Evolutionary conservation across 306 rosid species (phyloP), one percentile per base, ranked within the genome.

Genomic region (Sesbania bispinosa): DNA sequence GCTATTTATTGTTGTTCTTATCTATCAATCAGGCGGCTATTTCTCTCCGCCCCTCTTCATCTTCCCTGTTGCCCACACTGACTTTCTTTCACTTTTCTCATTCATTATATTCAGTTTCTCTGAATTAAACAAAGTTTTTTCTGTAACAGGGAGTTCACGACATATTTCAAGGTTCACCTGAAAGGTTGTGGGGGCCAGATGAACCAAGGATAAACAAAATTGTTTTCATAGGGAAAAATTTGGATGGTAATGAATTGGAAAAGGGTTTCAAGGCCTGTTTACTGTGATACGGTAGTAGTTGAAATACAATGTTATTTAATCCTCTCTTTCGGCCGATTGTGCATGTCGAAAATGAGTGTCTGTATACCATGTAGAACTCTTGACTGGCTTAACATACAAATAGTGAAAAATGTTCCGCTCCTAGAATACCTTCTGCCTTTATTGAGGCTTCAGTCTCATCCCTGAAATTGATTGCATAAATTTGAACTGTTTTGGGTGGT

Each of bases 131-230:
- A 5, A 61, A 8, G 15, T 9, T 33, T 71, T 77, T 59, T 71
- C 43, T 69, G 76, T 62, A 62, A 72, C 88, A 94, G 98, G 98
- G 97, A 51, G 98, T 90, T 68, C 98, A 94, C 67, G 98, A 94
- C 82, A 90, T 94, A 75, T 94, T 94, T 83, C 97, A 90, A 90
- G 98, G 98, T 48, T 88, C 97, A 6, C 98, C 98, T 0, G 98
- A 94, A 67, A 89, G 98, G 76, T 60, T 85, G 90, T 94, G 98
- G 98, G 88, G 91, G 5, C 14, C 83, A 16, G 82, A 89, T 21
- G 99, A 94, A 82, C 80, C 87, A 43, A 89, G 97, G 80, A 69
- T 76, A 35, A 94, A 91, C 87, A 94, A 91, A 87, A 89, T 94
- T 51, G 96, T 94, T 30, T 94, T 94, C 77, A 90, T 91, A 43